Evolutionary conservation across 1,284 basidiomycete genomes (phyloP), one percentile per base, ranked within the genome.

Genomic region (Athelia psychrophila): DNA sequence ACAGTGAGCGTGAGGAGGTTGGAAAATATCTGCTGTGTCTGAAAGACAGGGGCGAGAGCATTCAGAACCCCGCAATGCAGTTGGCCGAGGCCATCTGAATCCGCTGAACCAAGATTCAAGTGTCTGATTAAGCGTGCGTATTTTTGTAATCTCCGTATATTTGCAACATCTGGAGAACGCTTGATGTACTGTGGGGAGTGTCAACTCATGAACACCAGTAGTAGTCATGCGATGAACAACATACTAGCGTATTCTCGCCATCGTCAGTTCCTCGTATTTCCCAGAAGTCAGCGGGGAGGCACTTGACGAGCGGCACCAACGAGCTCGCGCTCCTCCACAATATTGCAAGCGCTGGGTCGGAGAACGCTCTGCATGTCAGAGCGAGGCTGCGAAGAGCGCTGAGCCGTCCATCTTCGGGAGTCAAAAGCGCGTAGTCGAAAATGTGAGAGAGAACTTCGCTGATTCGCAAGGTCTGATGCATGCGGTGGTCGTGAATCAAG

Each of bases 201-300:
- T 22, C n/a, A 42, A n/a, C 20, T 22, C 5, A 22, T 42, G 20
- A 22, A 8, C 8, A 22, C 9, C 6, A 8, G 38, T 42, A 18
- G 16, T 6, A 42, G n/a, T n/a, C n/a, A n/a, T n/a, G n/a, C n/a
- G 8, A 42, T 42, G 20, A 42, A 42, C 20, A n/a, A 42, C 5
- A 5, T 16, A n/a, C 6, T 42, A 42, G 5, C 8, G 20, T 6
- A 18, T n/a, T 42, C 6, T 16, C 38, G 16, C 9, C 9, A 9
- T 42, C n/a, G n/a, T 42, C 33, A n/a, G 6, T 27, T 27, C 57
- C 51, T 32, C 67, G 64, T 22, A 54, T 65, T 40, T 58, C 67
- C 15, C 65, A 65, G 46, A 63, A 50, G 1, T 70, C 67, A 38
- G 63, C 56, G 32, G 54, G 63, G 24, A 51, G 44, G 38, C 38